Evolutionary conservation across 2,329 filamentous ascomycete genomes (phyloP).

Genomic region (Fusarium gaditjirri): DNA sequence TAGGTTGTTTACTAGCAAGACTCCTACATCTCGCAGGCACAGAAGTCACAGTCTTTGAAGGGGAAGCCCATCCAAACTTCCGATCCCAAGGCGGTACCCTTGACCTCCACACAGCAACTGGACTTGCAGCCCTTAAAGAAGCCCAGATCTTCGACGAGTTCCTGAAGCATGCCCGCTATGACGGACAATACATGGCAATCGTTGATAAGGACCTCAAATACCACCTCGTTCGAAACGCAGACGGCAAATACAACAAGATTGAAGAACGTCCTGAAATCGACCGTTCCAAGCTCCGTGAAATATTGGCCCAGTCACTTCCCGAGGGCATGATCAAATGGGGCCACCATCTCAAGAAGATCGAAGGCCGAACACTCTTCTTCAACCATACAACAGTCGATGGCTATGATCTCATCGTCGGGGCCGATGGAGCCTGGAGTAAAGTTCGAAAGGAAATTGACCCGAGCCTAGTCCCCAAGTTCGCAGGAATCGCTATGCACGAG

Average conservation of each 20-base stretch:
- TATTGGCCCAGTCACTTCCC: slow-evolving; percentile 59
- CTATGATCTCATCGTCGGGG: slow-evolving; percentile 54
- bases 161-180: slow-evolving; percentile 60
- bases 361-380: slow-evolving; percentile 52
- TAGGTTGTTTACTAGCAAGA: slow-evolving; percentile 53
- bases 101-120: slow-evolving; percentile 63
- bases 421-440: slow-evolving; percentile 53
- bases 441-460: slow-evolving; percentile 48
- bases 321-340: slow-evolving; percentile 59
- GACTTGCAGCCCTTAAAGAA: slow-evolving; percentile 61
- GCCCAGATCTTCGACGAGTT: slow-evolving; percentile 63
- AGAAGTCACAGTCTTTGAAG: slow-evolving; percentile 62
- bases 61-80: slow-evolving; percentile 55
- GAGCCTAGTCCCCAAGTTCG: slow-evolving; percentile 56
- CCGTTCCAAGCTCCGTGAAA: slow-evolving; percentile 55
- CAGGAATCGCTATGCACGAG: slow-evolving; percentile 57
- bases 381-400: slow-evolving; percentile 47
- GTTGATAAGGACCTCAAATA: slow-evolving; percentile 55
- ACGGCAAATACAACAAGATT: slow-evolving; percentile 34
- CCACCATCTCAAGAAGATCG: slow-evolving; percentile 54
- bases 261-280: slow-evolving; percentile 64
- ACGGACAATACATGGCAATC: slow-evolving; percentile 61
- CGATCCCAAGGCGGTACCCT: slow-evolving; percentile 64
- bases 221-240: slow-evolving; percentile 45
- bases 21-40: slow-evolving; percentile 60